These are phyloP conservation scores for Hemileccinum hortonii DNA, from an alignment of 1,284 basidiomycete species.

Conservation along the genomic window DNA sequence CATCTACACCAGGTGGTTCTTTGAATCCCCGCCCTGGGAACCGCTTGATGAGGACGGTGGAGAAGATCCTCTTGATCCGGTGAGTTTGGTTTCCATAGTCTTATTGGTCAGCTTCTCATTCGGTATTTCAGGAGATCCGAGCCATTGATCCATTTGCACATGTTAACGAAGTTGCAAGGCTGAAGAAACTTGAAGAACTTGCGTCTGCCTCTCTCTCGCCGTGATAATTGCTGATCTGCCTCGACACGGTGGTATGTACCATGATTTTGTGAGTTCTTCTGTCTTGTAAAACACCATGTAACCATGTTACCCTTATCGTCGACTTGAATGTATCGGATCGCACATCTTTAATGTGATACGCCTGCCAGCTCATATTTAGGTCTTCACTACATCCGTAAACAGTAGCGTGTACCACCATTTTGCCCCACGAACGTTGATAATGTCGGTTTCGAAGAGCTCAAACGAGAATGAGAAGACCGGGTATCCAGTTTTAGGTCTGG, in stretches of 20 bases:
- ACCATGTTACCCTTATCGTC: too few species aligned
- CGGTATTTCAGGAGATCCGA: not conserved
- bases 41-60: conserved; percentile 30
- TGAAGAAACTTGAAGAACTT: too few species aligned
- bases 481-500: conserved; percentile 43
- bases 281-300: too few species aligned
- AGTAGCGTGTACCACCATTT: too few species aligned
- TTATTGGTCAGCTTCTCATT: not conserved
- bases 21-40: conserved; percentile 23
- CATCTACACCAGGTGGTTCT: conserved; percentile 20
- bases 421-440: conserved; percentile 35
- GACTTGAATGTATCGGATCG: too few species aligned
- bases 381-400: too few species aligned
- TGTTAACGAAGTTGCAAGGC: not conserved
- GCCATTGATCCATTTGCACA: not conserved
- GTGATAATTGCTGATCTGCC: too few species aligned
- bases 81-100: not conserved
- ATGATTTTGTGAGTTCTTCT: too few species aligned
- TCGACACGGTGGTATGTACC: too few species aligned
- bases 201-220: too few species aligned
- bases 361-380: too few species aligned
- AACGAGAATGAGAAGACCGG: conserved; percentile 39
- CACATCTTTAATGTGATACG: too few species aligned
- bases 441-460: conserved; percentile 40
- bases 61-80: conserved; percentile 11